phyloP scores from a whole-genome alignment of 208 protist species.

The Trichomonas vaginalis region DNA sequence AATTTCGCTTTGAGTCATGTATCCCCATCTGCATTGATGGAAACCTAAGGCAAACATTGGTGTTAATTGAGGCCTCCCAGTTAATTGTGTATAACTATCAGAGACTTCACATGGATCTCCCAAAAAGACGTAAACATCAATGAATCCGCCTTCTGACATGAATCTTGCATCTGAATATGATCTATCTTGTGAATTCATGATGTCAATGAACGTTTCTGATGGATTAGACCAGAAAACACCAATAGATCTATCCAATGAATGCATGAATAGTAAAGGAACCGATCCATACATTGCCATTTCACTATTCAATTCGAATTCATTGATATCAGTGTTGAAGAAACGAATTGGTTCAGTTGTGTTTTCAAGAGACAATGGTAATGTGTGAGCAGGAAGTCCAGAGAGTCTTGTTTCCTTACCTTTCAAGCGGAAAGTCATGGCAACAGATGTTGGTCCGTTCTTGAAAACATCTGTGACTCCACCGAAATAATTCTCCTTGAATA shows the following conservation, averaged over 20 bases:
- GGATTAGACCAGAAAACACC: neutral
- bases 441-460: neutral
- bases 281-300: neutral
- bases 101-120: constrained; percentile 65
- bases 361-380: neutral
- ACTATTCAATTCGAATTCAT: neutral
- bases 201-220: neutral
- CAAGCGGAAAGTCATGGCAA: neutral
- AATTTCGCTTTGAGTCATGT: constrained; percentile 70
- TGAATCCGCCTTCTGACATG: constrained; percentile 66
- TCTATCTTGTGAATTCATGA: neutral
- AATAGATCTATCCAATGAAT: neutral
- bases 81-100: constrained; percentile 67
- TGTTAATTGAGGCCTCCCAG: constrained; percentile 66
- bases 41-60: constrained; percentile 82
- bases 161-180: constrained; percentile 48
- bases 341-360: neutral
- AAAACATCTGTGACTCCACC: neutral
- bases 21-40: constrained; percentile 91
- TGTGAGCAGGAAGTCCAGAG: neutral
- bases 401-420: neutral
- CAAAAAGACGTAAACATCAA: constrained; percentile 81
- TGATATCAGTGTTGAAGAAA: neutral
- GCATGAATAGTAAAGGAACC: neutral
- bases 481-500: neutral